Conservation (phyloP, 2,329 filamentous ascomycete species). For the Pseudogymnoascus sp. region DNA sequence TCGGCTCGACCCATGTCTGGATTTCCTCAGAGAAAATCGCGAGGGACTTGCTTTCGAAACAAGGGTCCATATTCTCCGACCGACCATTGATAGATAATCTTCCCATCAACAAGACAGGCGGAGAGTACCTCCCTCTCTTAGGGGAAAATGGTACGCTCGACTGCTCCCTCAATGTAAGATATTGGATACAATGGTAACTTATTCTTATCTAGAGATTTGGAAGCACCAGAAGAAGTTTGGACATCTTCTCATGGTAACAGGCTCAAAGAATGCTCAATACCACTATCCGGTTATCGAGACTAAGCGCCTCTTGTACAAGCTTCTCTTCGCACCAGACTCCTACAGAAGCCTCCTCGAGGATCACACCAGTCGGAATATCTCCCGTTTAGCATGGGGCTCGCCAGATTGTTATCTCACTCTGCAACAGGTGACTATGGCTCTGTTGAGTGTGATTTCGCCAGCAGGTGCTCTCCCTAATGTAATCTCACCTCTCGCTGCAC, state of each 20-base stretch:
- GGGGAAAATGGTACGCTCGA: constrained; percentile 34
- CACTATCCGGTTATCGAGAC: constrained; percentile 37
- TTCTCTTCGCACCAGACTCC: constrained; percentile 33
- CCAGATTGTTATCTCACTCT: constrained; percentile 34
- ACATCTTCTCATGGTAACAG: constrained; percentile 36
- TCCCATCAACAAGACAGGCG: constrained; percentile 40
- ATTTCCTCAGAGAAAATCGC: constrained; percentile 41
- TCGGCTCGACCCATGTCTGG: constrained; percentile 41
- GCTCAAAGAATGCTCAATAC: constrained; percentile 33
- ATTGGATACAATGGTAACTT: constrained; percentile 3
- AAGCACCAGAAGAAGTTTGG: constrained; percentile 41
- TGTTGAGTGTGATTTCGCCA: not conserved
- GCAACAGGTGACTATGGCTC: constrained; percentile 35
- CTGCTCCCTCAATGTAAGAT: not conserved
- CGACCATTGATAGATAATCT: constrained; percentile 40
- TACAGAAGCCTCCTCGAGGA: constrained; percentile 42
- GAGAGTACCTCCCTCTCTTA: constrained; percentile 40
- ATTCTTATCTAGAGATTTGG: constrained; percentile 35
- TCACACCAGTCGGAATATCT: constrained; percentile 40
- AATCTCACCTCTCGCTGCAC: constrained; percentile 38
- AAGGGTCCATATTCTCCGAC: constrained; percentile 40
- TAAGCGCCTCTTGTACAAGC: constrained; percentile 33
- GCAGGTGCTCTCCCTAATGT: constrained; percentile 35
- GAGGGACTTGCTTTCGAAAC: constrained; percentile 37
- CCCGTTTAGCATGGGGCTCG: constrained; percentile 40